phyloP scores from a whole-genome alignment of 1,284 basidiomycete species.

The Cutaneotrichosporon spelunceum region DNA sequence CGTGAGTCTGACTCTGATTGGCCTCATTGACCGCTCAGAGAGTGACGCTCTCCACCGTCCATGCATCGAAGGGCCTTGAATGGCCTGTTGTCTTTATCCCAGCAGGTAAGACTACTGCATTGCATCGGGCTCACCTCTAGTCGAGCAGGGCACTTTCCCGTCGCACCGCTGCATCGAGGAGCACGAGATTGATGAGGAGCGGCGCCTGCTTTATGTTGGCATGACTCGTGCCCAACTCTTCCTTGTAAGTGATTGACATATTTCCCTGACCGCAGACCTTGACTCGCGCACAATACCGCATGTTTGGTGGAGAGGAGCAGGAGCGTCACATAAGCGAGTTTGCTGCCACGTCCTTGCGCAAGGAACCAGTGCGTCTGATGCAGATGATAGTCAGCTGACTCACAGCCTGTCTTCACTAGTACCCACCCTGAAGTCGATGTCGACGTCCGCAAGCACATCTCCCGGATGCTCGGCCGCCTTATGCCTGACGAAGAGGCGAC shows the following conservation, averaged over 20 bases:
- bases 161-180: constrained; percentile 61
- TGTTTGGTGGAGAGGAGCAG: constrained; percentile 46
- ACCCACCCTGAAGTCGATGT: constrained; percentile 36
- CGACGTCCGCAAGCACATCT: constrained; percentile 31
- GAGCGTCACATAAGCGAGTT: constrained; percentile 47
- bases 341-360: constrained; percentile 28
- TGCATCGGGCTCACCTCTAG: constrained; percentile 47
- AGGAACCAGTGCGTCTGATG: constrained; percentile 26
- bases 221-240: constrained; percentile 81
- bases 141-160: constrained; percentile 74
- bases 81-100: constrained; percentile 66
- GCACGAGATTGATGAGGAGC: constrained; percentile 76
- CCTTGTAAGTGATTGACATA: constrained; percentile 48
- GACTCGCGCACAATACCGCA: constrained; percentile 41
- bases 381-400: not conserved
- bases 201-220: constrained; percentile 81
- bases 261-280: constrained; percentile 33
- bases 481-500: constrained; percentile 34
- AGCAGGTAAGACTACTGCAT: constrained; percentile 32
- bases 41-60: constrained; percentile 83
- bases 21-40: constrained; percentile 54
- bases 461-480: constrained; percentile 35
- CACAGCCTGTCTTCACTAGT: constrained; percentile 32
- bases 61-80: constrained; percentile 86
- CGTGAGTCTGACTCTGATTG: constrained; percentile 6